Evolutionary conservation across 148 eudicot species (phyloP).

Genomic region (Pharnaceum exiguum): DNA sequence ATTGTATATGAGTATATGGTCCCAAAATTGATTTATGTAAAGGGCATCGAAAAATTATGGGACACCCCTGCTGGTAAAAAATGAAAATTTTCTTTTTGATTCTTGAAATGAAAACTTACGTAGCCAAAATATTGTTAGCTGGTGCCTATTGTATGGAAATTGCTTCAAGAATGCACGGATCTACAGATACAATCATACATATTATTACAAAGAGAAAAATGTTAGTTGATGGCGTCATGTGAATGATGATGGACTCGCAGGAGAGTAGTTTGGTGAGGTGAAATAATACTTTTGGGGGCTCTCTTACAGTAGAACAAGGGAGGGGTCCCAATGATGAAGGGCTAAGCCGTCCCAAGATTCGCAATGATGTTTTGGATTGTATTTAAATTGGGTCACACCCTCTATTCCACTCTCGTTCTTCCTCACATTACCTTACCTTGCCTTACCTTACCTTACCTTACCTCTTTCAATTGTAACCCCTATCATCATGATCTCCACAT

Average conservation of each 20-base stretch:
- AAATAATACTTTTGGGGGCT: background rate
- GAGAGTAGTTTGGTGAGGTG: constrained; percentile 7
- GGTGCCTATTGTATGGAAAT: too few relatives aligned
- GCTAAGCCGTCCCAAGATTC: constrained; percentile 75
- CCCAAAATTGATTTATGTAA: too few relatives aligned
- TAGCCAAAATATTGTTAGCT: too few relatives aligned
- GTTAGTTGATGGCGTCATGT: constrained; percentile 27
- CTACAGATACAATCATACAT: too few relatives aligned
- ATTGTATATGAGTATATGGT: too few relatives aligned
- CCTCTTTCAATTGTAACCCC: too few relatives aligned
- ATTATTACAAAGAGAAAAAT: too few relatives aligned
- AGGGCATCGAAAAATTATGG: too few relatives aligned
- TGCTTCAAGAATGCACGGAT: too few relatives aligned
- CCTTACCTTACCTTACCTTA: background rate
- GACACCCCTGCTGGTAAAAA: too few relatives aligned
- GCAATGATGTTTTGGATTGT: constrained; percentile 84
- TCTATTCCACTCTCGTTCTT: background rate
- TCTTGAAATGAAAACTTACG: too few relatives aligned
- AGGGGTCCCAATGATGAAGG: constrained; percentile 52
- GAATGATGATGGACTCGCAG: constrained; percentile 33
- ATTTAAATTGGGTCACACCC: constrained; percentile 31
- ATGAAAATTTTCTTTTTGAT: too few relatives aligned
- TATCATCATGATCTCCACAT: constrained; percentile 19
- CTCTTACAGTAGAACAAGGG: constrained; percentile 2
- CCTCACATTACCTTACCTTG: background rate